Conservation (phyloP, 441 rosid genomes). For the Biscutella laevigata region DNA sequence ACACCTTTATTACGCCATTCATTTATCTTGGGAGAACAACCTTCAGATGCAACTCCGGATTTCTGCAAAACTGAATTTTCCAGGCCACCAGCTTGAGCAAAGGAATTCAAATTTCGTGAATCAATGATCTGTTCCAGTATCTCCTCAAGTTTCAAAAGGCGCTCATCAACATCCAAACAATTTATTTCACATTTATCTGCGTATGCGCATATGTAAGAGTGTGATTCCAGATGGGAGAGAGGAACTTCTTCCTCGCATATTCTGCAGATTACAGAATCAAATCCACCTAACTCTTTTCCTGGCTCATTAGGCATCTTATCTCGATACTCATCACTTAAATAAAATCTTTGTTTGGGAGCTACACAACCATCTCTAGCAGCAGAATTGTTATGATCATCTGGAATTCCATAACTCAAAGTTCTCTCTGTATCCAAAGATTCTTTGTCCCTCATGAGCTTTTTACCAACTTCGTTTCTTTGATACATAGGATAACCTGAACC, state of each 20-base stretch:
- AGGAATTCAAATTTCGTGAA: slow-evolving; percentile 42
- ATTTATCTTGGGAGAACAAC: slow-evolving; percentile 59
- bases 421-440: slow-evolving; percentile 32
- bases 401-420: slow-evolving; percentile 22
- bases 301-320: slow-evolving; percentile 30
- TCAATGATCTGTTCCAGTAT: slow-evolving; percentile 70
- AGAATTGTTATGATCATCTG: slow-evolving; percentile 26
- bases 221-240: slow-evolving; percentile 62
- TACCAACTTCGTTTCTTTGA: slow-evolving; percentile 29
- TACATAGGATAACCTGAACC: slow-evolving; percentile 24
- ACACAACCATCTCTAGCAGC: slow-evolving; percentile 26
- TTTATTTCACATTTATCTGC: slow-evolving; percentile 74
- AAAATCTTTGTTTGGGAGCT: slow-evolving; percentile 24
- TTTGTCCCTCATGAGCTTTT: slow-evolving; percentile 21
- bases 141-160: slow-evolving; percentile 64
- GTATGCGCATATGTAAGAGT: slow-evolving; percentile 81
- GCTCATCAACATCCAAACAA: slow-evolving; percentile 63
- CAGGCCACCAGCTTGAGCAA: slow-evolving; percentile 42
- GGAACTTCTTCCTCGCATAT: slow-evolving; percentile 82
- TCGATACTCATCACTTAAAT: slow-evolving; percentile 33
- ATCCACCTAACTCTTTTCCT: slow-evolving; percentile 35
- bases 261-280: slow-evolving; percentile 56
- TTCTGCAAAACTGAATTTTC: slow-evolving; percentile 45
- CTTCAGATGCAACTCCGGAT: slow-evolving; percentile 41
- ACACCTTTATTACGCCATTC: slow-evolving; percentile 79